Percentiles rank a stretch among this genome's conserved stretches.
phyloP scores from a whole-genome alignment of 2,329 filamentous ascomycete species.

The Chalaropsis ovoidea region DNA sequence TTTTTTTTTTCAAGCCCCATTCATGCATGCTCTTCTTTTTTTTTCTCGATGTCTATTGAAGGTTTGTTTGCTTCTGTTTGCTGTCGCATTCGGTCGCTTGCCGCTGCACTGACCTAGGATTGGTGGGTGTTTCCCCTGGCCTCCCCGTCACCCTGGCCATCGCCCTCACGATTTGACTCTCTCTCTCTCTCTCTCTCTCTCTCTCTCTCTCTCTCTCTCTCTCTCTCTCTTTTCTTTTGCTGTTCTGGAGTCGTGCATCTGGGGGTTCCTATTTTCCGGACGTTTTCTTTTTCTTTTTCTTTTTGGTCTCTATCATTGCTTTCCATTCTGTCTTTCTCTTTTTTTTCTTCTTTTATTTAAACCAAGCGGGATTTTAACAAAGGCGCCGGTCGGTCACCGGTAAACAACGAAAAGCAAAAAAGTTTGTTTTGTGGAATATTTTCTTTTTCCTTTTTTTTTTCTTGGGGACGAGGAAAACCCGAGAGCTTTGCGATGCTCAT shows the following conservation, averaged over 20 bases:
- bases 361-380: slow-evolving; percentile 14
- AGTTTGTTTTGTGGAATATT: slow-evolving; percentile 15
- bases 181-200: slow-evolving; percentile 11
- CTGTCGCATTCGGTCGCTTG: not conserved
- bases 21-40: too few species aligned
- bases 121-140: not conserved
- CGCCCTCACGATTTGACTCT: not conserved
- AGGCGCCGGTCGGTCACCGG: slow-evolving; percentile 22
- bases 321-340: slow-evolving; percentile 10
- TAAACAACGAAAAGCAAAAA: slow-evolving; percentile 24
- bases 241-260: slow-evolving; percentile 2
- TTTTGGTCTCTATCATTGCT: not conserved
- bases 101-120: slow-evolving; percentile 9
- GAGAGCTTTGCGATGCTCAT: not conserved
- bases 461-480: not conserved
- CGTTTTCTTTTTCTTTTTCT: not conserved
- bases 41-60: slow-evolving; percentile 6
- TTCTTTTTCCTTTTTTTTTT: not conserved
- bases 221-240: not conserved
- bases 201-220: not conserved
- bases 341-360: slow-evolving; percentile 15
- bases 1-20: not conserved
- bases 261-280: not conserved
- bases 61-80: slow-evolving; percentile 18
- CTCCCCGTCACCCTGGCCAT: too few species aligned